Evolutionary conservation across 31 red algal species (phyloP).

Genomic region (Odonthalia washingtoniensis): DNA sequence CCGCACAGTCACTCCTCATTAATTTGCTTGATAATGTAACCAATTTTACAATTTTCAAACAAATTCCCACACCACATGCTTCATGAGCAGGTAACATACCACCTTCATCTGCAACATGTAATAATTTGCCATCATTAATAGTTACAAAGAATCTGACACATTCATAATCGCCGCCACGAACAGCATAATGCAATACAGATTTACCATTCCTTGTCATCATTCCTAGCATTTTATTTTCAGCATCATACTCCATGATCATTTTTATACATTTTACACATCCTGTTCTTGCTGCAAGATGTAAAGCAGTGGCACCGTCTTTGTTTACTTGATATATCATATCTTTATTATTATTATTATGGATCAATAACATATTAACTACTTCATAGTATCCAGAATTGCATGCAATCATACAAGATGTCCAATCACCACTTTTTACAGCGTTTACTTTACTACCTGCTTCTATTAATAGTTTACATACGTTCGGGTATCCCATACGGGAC

Average conservation of each 20-base stretch:
- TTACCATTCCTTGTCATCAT: slow-evolving; percentile 25
- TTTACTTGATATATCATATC: too few relatives aligned
- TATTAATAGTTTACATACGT: slow-evolving; percentile 13
- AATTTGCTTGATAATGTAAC: not conserved
- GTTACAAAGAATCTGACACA: not conserved
- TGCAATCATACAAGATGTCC: slow-evolving; percentile 54
- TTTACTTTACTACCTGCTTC: slow-evolving; percentile 27
- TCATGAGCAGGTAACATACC: slow-evolving; percentile 48
- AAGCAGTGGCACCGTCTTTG: slow-evolving; percentile 33
- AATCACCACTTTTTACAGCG: slow-evolving; percentile 57
- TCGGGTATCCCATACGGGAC: slow-evolving; percentile 31
- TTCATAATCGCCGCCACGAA: slow-evolving; percentile 18
- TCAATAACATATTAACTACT: slow-evolving; percentile 17
- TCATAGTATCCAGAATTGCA: not conserved
- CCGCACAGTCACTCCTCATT: slow-evolving; percentile 28
- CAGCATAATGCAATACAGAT: slow-evolving; percentile 52
- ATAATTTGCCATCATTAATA: not conserved
- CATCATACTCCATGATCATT: not conserved
- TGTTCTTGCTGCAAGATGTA: slow-evolving; percentile 37
- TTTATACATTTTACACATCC: not conserved
- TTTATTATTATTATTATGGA: not conserved
- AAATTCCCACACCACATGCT: not conserved
- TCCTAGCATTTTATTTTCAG: not conserved
- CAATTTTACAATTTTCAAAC: not conserved
- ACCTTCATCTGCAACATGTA: not conserved